phyloP scores from a whole-genome alignment of 2,329 filamentous ascomycete species.

The Colletotrichum navitas region DNA sequence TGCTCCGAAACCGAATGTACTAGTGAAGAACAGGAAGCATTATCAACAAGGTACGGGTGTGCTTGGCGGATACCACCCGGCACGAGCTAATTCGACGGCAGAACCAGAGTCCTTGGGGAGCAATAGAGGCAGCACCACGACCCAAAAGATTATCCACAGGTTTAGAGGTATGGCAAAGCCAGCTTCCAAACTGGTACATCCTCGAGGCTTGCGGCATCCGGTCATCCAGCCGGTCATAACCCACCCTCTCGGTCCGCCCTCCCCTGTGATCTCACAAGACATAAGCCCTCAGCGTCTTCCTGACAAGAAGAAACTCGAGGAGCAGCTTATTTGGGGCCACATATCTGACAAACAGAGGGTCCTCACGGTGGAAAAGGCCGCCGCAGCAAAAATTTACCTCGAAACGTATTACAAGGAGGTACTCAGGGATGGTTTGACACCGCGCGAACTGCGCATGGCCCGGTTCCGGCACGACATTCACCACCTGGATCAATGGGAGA shows the following conservation, averaged over 20 bases:
- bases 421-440: constrained; percentile 59
- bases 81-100: not conserved
- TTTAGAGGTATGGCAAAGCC: constrained; percentile 8
- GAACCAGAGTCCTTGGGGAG: constrained; percentile 6
- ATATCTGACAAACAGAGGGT: constrained; percentile 43
- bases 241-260: not conserved
- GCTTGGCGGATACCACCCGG: too few species aligned
- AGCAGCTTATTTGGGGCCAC: not conserved
- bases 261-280: not conserved
- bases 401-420: constrained; percentile 87
- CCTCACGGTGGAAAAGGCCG: constrained; percentile 79
- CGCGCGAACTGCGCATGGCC: constrained; percentile 71
- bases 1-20: not conserved
- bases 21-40: not conserved
- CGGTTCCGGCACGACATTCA: constrained; percentile 75
- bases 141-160: constrained; percentile 6
- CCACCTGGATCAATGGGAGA: constrained; percentile 58
- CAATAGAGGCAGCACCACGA: constrained; percentile 9
- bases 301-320: not conserved
- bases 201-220: constrained; percentile 7
- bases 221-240: constrained; percentile 2
- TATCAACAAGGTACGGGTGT: constrained; percentile 1
- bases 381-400: constrained; percentile 86
- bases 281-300: not conserved
- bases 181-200: not conserved